These are phyloP conservation scores for Solanum megistacrolobum DNA, from an alignment of 257 asterid species.

Conservation along the genomic window DNA sequence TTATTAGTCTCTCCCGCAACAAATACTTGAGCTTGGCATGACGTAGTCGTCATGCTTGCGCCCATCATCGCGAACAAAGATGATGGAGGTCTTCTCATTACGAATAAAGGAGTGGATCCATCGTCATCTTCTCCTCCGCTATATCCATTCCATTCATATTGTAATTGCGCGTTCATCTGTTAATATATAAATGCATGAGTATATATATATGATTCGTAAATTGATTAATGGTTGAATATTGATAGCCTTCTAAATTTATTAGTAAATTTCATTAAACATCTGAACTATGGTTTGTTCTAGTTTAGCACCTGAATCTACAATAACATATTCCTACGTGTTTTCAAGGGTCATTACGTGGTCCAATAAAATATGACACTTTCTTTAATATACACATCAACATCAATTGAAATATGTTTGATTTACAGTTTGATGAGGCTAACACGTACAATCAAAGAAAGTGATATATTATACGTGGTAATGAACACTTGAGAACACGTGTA, in stretches of 20 bases:
- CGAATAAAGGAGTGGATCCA: conserved; percentile 1
- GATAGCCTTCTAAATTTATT: not conserved
- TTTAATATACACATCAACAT: not conserved
- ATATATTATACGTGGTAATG: not conserved
- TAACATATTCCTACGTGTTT: too few relatives aligned
- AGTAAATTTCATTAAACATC: not conserved
- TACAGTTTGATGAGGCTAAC: not conserved
- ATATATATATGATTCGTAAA: not conserved
- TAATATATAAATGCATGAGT: not conserved
- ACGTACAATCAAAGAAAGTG: not conserved
- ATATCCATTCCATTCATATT: conserved; percentile 28
- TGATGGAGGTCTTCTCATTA: conserved; percentile 25
- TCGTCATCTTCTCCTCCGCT: conserved; percentile 9
- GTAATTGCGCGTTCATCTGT: conserved; percentile 9
- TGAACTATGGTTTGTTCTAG: not conserved
- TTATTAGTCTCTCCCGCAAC: not conserved
- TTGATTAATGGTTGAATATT: not conserved
- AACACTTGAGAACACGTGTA: not conserved
- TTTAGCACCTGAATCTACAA: not conserved
- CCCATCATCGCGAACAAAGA: not conserved
- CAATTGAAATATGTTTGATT: not conserved
- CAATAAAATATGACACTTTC: not conserved
- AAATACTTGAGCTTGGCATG: conserved; percentile 25
- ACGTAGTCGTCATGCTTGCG: not conserved
- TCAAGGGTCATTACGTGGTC: not conserved